These are phyloP conservation scores for Tricharina praecox DNA, from an alignment of 495 filamentous ascomycete species.

Conservation along the genomic window DNA sequence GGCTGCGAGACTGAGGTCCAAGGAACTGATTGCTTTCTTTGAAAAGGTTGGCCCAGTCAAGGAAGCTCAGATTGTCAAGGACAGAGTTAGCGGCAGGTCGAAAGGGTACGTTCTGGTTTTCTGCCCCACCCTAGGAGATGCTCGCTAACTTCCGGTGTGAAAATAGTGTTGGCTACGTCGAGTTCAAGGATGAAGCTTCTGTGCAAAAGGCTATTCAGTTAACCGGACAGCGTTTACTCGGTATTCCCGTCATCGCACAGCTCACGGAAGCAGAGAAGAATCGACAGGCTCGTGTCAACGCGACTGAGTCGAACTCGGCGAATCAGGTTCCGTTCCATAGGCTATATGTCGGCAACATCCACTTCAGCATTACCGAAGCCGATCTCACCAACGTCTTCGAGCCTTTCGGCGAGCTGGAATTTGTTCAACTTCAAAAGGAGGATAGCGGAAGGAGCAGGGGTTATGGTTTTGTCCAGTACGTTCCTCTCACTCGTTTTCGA, in stretches of 20 bases:
- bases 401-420: slow-evolving; percentile 95
- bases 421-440: slow-evolving; percentile 92
- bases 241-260: slow-evolving; percentile 96
- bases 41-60: slow-evolving; percentile 91
- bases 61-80: slow-evolving; percentile 98
- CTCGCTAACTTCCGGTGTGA: too few species aligned
- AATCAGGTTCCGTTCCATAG: slow-evolving; percentile 89
- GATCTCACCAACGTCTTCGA: slow-evolving; percentile 95
- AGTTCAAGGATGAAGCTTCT: slow-evolving; percentile 93
- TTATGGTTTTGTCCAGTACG: slow-evolving; percentile 98
- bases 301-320: slow-evolving; percentile 44
- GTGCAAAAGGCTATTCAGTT: slow-evolving; percentile 88
- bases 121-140: too few species aligned
- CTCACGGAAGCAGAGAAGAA: slow-evolving; percentile 99
- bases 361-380: slow-evolving; percentile 97
- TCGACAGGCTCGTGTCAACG: slow-evolving; percentile 77
- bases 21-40: slow-evolving; percentile 88
- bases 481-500: slow-evolving; percentile 24
- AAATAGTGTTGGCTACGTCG: slow-evolving; percentile 89
- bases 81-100: slow-evolving; percentile 84
- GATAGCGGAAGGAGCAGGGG: slow-evolving; percentile 79
- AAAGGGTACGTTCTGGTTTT: too few species aligned
- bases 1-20: slow-evolving; percentile 76
- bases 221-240: slow-evolving; percentile 95
- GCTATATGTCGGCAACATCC: slow-evolving; percentile 97